Percentiles rank a stretch among this genome's conserved stretches.
These are phyloP conservation scores for Kickxella alabastrina DNA, from an alignment of 192 early-diverging fungal genomes.

Conservation along the genomic window DNA sequence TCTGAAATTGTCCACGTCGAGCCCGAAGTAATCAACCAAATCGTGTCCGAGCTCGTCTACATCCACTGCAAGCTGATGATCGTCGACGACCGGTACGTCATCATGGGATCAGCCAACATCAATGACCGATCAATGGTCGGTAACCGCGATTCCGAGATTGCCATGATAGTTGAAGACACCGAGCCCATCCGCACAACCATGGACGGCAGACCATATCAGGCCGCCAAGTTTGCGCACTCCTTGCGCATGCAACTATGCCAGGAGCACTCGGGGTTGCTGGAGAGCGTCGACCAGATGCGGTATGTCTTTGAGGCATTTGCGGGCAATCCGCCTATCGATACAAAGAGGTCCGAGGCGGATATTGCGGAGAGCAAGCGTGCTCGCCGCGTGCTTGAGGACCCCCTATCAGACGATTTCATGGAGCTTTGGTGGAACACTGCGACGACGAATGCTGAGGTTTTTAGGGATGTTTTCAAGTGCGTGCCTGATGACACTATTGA, in stretches of 20 bases:
- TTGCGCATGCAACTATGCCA: slow-evolving; percentile 73
- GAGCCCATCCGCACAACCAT: slow-evolving; percentile 64
- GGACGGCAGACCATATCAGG: slow-evolving; percentile 72
- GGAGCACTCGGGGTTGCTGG: slow-evolving; percentile 76
- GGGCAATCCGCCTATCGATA: slow-evolving; percentile 36
- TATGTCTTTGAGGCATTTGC: slow-evolving; percentile 42
- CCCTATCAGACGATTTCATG: slow-evolving; percentile 61
- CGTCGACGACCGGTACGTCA: slow-evolving; percentile 75
- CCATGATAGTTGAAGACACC: slow-evolving; percentile 75
- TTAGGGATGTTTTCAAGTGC: slow-evolving; percentile 79
- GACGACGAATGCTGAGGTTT: slow-evolving; percentile 61
- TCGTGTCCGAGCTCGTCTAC: slow-evolving; percentile 80
- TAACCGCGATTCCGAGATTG: slow-evolving; percentile 84
- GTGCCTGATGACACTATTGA: slow-evolving; percentile 79
- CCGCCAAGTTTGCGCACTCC: slow-evolving; percentile 67
- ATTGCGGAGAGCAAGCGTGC: not conserved
- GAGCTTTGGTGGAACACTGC: slow-evolving; percentile 64
- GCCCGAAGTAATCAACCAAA: slow-evolving; percentile 37
- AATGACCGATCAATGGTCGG: slow-evolving; percentile 90
- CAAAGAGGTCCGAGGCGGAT: slow-evolving; percentile 12
- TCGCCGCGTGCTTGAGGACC: slow-evolving; percentile 57
- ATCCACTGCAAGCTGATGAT: slow-evolving; percentile 87
- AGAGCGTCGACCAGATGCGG: slow-evolving; percentile 47
- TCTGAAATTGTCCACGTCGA: slow-evolving; percentile 17
- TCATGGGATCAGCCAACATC: slow-evolving; percentile 86